Percentiles rank a stretch among this genome's conserved stretches.
These are phyloP conservation scores for Alternaria ventricosa DNA, from an alignment of 2,329 filamentous ascomycete genomes.

Conservation along the genomic window DNA sequence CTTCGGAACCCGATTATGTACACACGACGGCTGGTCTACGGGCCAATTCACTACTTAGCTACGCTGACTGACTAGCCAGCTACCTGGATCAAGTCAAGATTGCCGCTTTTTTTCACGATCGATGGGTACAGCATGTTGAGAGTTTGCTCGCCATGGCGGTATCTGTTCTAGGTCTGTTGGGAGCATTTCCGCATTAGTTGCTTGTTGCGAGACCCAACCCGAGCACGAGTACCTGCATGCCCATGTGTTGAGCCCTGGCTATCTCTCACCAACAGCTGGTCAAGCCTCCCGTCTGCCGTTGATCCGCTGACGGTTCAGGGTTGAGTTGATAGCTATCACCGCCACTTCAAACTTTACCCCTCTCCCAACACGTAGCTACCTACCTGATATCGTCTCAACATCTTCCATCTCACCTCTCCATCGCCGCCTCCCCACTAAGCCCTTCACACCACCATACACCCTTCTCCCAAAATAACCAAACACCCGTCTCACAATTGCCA, in stretches of 20 bases:
- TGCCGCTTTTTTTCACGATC: neutral
- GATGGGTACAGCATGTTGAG: neutral
- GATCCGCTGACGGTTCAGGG: constrained; percentile 6
- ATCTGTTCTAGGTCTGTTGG: constrained; percentile 20
- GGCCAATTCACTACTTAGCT: neutral
- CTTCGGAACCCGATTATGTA: constrained; percentile 18
- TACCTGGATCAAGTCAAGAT: neutral
- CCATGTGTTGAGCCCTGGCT: constrained; percentile 23
- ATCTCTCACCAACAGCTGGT: constrained; percentile 28
- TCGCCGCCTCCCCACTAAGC: constrained; percentile 2
- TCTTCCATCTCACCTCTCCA: neutral
- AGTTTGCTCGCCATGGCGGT: constrained; percentile 7
- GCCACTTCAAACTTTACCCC: neutral
- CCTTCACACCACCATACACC: neutral
- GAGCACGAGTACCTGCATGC: constrained; percentile 13
- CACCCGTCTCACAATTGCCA: neutral
- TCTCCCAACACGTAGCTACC: neutral
- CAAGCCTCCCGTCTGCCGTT: constrained; percentile 19
- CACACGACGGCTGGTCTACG: neutral
- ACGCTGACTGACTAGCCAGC: neutral
- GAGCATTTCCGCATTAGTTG: constrained; percentile 30
- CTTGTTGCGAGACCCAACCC: constrained; percentile 24
- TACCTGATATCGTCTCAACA: neutral
- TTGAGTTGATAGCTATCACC: neutral
- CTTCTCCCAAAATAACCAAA: neutral